phyloP scores from a whole-genome alignment of 257 asterid species.

The Gardenia jasminoides region DNA sequence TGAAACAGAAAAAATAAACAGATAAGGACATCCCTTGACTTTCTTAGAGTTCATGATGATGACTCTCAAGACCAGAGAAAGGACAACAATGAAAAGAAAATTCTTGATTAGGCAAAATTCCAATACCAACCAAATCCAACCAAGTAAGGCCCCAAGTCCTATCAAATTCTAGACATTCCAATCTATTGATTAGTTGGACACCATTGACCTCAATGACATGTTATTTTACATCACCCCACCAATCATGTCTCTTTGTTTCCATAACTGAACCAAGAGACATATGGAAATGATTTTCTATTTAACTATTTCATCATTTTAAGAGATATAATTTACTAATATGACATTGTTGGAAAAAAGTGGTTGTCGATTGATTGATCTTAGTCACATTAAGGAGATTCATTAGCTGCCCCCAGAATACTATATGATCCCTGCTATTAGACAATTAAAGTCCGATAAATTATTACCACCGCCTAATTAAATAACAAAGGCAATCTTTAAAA shows the following conservation, averaged over 20 bases:
- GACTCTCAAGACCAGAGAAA: neutral
- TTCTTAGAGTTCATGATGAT: neutral
- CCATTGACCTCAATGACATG: neutral
- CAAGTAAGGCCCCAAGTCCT: neutral
- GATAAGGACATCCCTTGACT: neutral
- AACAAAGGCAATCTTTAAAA: conserved; percentile 30
- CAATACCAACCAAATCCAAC: neutral
- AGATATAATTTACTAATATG: conserved; percentile 17
- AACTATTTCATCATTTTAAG: conserved; percentile 24
- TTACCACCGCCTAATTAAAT: conserved; percentile 3
- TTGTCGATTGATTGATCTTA: conserved; percentile 43
- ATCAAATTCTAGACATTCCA: conserved; percentile 11
- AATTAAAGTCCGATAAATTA: conserved; percentile 7
- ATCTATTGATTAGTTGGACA: neutral
- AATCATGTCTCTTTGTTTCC: conserved; percentile 7
- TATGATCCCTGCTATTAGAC: conserved; percentile 19
- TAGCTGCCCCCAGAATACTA: conserved; percentile 12
- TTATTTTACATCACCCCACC: conserved; percentile 4
- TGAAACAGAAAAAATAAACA: neutral
- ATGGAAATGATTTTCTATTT: conserved; percentile 32
- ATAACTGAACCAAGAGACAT: conserved; percentile 9
- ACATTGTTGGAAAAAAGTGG: conserved; percentile 28
- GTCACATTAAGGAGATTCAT: conserved; percentile 23
- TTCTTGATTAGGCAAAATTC: neutral
- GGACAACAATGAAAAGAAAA: neutral